Conservation (phyloP, 139 green algal species). For the Volvox africanus region DNA sequence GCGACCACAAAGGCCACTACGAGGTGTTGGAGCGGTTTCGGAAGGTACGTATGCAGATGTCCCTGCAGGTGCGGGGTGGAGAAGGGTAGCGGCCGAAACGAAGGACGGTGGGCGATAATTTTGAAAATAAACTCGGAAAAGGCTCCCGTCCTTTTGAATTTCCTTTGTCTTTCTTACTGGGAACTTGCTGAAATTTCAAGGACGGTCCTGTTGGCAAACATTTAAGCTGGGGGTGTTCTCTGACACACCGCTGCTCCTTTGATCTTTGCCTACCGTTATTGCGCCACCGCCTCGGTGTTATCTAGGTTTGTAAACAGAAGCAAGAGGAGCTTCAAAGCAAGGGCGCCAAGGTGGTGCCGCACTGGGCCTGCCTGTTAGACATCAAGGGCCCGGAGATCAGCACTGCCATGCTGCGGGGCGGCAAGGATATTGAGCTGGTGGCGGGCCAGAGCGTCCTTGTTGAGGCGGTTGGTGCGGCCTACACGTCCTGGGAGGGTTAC, state of each 20-base stretch:
- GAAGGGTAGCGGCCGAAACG: too few species aligned
- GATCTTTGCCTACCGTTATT: too few species aligned
- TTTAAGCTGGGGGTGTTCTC: too few species aligned
- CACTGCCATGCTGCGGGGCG: conserved; percentile 69
- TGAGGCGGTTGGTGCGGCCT: conserved; percentile 68
- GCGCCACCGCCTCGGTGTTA: neutral
- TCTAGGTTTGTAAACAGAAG: conserved; percentile 56
- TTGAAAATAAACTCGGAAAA: too few species aligned
- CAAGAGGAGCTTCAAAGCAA: conserved; percentile 6
- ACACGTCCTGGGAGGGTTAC: conserved; percentile 65
- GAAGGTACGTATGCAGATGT: conserved; percentile 50
- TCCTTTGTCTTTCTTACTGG: too few species aligned
- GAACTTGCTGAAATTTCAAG: too few species aligned
- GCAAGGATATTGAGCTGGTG: conserved; percentile 65
- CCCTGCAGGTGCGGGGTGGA: too few species aligned
- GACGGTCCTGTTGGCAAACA: too few species aligned
- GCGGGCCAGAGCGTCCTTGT: conserved; percentile 71
- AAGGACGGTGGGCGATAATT: too few species aligned
- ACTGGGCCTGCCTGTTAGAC: conserved; percentile 67
- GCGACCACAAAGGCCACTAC: conserved; percentile 72
- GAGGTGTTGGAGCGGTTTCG: conserved; percentile 72
- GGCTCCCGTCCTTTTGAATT: too few species aligned
- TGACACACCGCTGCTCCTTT: too few species aligned
- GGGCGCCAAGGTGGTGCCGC: neutral
- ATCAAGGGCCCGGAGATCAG: conserved; percentile 79